Base-by-base conservation (phyloP, 345 rosid genomes). In the Chamaenerion angustifolium region DNA sequence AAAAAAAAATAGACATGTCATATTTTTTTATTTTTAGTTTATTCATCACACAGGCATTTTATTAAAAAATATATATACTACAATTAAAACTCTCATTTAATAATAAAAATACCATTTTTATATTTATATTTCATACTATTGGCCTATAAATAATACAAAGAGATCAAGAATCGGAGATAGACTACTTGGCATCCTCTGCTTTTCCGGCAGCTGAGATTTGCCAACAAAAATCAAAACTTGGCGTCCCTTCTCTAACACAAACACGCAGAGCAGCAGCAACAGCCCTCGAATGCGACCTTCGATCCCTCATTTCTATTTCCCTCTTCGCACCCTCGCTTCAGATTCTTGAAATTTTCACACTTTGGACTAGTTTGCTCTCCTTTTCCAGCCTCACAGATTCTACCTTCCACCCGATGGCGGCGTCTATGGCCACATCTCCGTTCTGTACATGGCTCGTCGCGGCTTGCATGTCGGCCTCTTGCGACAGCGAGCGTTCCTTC, bases 391-490 rank as follows among this genome's bases (percentile, higher is more conserved):
- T 52, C 7, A 19, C 19, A 23, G 11, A 16, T 52, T 42, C 27
- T 16, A n/a, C 10, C 21, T 47, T 25, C 55, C 8, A 15, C 7
- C 11, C 18, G 45, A 43, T 54, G 60, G 46, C 57, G 0, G 46
- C 54, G 14, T 45, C 61, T 37, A 57, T 66, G 14, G 55, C 56
- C 16, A 46, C 73, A 13, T 62, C 76, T 63, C 76, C 74, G 45
- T 51, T 72, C 42, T 76, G 73, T 64, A 61, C 75, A 49, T 69
- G 81, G 72, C 67, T 66, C 44, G 61, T 64, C 51, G 63, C 75
- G 43, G 52, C 74, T 40, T 71, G 65, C 80, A 68, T 68, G 69
- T 63, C 80, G 21, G 67, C 66, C 53, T 60, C 65, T 51, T 66
- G 51, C 55, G 56, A 63, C 19, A 44, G 57, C 44, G 64, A 64